Conservation (phyloP, 2,329 filamentous ascomycete species). For the Stachybotrys chlorohalonatus region DNA sequence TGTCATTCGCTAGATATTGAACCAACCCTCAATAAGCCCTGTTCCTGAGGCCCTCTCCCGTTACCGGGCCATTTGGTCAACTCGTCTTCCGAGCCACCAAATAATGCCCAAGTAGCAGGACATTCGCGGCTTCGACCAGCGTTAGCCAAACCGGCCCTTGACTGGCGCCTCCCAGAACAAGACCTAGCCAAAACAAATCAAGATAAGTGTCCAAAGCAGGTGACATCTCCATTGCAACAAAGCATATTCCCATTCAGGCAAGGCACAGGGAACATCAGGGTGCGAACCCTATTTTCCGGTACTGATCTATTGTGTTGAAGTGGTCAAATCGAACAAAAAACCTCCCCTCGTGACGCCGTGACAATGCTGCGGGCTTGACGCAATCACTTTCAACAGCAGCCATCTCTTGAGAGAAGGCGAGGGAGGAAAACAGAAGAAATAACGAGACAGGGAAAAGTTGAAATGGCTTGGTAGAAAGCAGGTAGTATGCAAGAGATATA, state of each 20-base stretch:
- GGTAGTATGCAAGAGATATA: neutral
- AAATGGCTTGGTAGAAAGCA: neutral
- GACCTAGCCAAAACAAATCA: conserved; percentile 3
- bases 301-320: conserved; percentile 25
- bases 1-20: neutral
- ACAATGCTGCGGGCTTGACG: neutral
- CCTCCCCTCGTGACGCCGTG: conserved; percentile 14
- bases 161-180: conserved; percentile 1
- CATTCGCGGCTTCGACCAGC: neutral
- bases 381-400: neutral
- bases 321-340: conserved; percentile 10
- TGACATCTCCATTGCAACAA: conserved; percentile 18
- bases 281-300: conserved; percentile 27
- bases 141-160: neutral
- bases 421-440: conserved; percentile 9
- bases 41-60: neutral
- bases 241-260: conserved; percentile 17
- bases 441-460: conserved; percentile 3
- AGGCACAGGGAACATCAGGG: conserved; percentile 17
- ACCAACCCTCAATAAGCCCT: neutral
- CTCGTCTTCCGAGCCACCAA: neutral
- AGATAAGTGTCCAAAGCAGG: conserved; percentile 7
- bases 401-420: conserved; percentile 13
- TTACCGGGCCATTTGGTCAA: neutral
- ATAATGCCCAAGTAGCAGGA: neutral